Conservation (phyloP, 202 grass and related monocot species). For the Panicum virgatum region DNA sequence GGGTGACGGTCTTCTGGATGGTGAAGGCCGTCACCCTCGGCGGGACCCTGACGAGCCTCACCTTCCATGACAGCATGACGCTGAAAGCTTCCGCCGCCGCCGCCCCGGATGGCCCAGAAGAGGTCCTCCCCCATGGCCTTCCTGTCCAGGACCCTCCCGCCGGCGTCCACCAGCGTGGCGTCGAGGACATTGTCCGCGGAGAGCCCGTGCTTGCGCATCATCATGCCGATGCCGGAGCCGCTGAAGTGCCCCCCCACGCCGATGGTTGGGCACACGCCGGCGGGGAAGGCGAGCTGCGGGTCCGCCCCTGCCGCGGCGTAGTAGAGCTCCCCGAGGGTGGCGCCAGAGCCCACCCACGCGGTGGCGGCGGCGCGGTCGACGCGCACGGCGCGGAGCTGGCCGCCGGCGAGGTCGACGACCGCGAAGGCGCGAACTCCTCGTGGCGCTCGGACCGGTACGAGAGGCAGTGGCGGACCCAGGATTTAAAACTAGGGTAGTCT, state of each 20-base stretch:
- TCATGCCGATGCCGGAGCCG: conserved; percentile 45
- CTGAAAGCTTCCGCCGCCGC: conserved; percentile 58
- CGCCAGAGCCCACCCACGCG: conserved; percentile 52
- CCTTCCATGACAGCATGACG: conserved; percentile 49
- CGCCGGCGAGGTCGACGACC: conserved; percentile 52
- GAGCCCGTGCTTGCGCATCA: conserved; percentile 49
- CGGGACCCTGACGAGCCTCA: conserved; percentile 39
- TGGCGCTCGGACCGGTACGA: conserved; percentile 40
- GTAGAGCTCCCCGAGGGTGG: conserved; percentile 51
- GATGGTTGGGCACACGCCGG: conserved; percentile 44
- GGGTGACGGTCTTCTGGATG: background rate
- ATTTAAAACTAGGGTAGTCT: too few species aligned
- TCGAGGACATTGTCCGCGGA: conserved; percentile 42
- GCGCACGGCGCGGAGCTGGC: conserved; percentile 36
- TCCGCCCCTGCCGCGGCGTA: conserved; percentile 26
- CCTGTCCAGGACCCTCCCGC: conserved; percentile 23
- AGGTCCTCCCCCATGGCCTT: conserved; percentile 40
- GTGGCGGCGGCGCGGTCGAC: background rate
- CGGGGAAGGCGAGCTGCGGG: conserved; percentile 10
- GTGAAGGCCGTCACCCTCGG: conserved; percentile 42
- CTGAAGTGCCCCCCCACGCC: conserved; percentile 46
- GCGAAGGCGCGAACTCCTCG: conserved; percentile 44
- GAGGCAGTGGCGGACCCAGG: too few species aligned
- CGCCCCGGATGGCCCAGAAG: conserved; percentile 57
- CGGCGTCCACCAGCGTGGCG: conserved; percentile 34